Conservation (phyloP, 1,284 basidiomycete species). For the Limonomyces culmigenus region DNA sequence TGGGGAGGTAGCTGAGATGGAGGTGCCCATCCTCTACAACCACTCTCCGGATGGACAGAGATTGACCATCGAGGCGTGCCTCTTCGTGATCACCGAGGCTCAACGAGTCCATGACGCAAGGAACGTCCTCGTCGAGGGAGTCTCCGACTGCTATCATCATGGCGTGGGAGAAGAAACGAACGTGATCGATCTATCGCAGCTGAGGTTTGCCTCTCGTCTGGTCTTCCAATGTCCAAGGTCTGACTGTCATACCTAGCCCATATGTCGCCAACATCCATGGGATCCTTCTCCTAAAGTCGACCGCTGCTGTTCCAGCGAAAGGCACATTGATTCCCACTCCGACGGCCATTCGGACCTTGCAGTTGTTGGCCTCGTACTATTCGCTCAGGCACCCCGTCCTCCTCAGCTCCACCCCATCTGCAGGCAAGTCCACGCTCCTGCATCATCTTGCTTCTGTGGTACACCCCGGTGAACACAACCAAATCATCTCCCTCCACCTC, state of each 20-base stretch:
- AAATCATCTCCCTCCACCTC: constrained; percentile 75
- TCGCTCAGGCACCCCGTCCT: constrained; percentile 67
- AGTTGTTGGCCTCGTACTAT: constrained; percentile 44
- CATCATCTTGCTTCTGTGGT: constrained; percentile 58
- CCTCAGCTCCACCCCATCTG: constrained; percentile 76
- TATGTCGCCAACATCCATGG: constrained; percentile 45
- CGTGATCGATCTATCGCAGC: constrained; percentile 23
- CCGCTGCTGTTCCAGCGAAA: constrained; percentile 8
- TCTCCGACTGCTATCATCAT: constrained; percentile 27
- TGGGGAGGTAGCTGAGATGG: constrained; percentile 33
- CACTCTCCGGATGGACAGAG: constrained; percentile 23
- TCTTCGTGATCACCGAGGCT: constrained; percentile 54
- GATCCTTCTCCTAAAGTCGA: constrained; percentile 35
- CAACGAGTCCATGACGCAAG: constrained; percentile 39
- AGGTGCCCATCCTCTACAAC: constrained; percentile 40
- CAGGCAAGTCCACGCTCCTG: constrained; percentile 79
- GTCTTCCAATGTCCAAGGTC: no score
- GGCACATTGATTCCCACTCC: constrained; percentile 49
- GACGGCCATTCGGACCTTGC: constrained; percentile 42
- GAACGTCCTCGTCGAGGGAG: constrained; percentile 23
- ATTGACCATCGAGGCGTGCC: constrained; percentile 54
- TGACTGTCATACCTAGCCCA: no score
- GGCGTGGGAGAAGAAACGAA: constrained; percentile 18
- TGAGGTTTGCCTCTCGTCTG: no score
- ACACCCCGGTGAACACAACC: constrained; percentile 35